phyloP scores from a whole-genome alignment of 768 basidiomycete species.

The Serendipita sp. region DNA sequence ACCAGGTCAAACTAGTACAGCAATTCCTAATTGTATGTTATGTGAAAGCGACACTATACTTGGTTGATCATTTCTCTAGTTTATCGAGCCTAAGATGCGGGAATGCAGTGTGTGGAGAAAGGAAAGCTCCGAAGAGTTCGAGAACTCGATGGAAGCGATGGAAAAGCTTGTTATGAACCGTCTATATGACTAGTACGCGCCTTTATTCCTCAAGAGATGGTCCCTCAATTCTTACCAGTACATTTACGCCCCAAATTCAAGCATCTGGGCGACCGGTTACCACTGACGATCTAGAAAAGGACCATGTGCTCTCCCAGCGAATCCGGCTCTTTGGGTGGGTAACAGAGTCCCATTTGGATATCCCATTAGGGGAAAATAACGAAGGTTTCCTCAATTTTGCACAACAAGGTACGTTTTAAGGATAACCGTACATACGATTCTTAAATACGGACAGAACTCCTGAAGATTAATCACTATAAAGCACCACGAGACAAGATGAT shows the following conservation, averaged over 20 bases:
- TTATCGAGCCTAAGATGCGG: conserved; percentile 79
- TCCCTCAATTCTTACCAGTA: conserved; percentile 31
- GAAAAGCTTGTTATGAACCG: conserved; percentile 99
- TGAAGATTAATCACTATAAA: conserved; percentile 98
- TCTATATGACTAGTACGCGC: conserved; percentile 78
- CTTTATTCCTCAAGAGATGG: conserved; percentile 8
- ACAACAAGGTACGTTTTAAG: conserved; percentile 46
- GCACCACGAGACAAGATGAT: conserved; percentile 97
- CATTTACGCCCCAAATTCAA: conserved; percentile 76
- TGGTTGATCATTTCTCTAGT: conserved; percentile 29
- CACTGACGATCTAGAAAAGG: conserved; percentile 90
- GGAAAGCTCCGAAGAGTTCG: conserved; percentile 67
- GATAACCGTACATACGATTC: background rate
- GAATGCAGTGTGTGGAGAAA: conserved; percentile 70
- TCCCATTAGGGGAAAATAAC: conserved; percentile 57
- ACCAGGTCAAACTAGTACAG: conserved; percentile 89
- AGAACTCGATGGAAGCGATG: conserved; percentile 96
- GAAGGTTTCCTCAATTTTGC: conserved; percentile 80
- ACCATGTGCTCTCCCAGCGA: conserved; percentile 76
- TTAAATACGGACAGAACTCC: conserved; percentile 39
- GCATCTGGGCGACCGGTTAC: conserved; percentile 62
- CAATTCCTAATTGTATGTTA: conserved; percentile 45
- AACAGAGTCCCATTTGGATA: conserved; percentile 73
- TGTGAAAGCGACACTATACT: background rate
- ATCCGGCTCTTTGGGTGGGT: conserved; percentile 88